Percentiles rank a stretch among this genome's conserved stretches.
Evolutionary conservation across 1,284 basidiomycete genomes (phyloP).

Genomic region (Malassezia equina): DNA sequence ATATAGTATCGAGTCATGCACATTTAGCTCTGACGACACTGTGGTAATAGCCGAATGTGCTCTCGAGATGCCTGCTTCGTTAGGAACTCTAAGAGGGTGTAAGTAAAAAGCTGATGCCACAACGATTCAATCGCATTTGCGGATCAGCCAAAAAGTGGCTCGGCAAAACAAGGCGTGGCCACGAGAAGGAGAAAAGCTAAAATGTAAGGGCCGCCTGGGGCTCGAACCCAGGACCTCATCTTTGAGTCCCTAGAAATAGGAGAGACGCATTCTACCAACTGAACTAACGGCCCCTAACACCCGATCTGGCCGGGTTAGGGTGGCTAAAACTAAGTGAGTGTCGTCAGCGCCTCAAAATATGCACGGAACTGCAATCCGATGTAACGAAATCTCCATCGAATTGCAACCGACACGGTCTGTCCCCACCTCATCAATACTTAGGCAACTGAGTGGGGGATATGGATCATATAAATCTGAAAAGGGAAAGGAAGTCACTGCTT

Average conservation of each 20-base stretch:
- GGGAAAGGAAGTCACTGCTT: background rate
- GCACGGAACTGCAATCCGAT: background rate
- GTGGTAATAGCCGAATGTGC: slow-evolving; percentile 24
- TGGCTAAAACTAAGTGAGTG: background rate
- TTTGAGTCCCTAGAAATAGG: slow-evolving; percentile 16
- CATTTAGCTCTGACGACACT: slow-evolving; percentile 32
- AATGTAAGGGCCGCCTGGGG: slow-evolving; percentile 18
- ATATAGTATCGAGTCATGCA: slow-evolving; percentile 16
- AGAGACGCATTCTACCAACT: slow-evolving; percentile 24
- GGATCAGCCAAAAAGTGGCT: background rate
- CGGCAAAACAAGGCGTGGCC: background rate
- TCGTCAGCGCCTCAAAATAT: background rate
- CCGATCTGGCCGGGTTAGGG: background rate
- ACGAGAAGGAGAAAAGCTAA: background rate
- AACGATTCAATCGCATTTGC: background rate
- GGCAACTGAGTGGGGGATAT: background rate
- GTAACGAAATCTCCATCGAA: background rate
- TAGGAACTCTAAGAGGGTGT: too few relatives aligned
- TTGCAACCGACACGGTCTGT: background rate
- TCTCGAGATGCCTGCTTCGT: slow-evolving; percentile 28
- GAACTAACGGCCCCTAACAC: slow-evolving; percentile 20
- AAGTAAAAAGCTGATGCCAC: too few relatives aligned
- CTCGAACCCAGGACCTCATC: slow-evolving; percentile 23
- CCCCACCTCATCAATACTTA: background rate
- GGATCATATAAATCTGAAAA: background rate